phyloP scores from a whole-genome alignment of 2,329 filamentous ascomycete species.

The Didymella keratinophila region DNA sequence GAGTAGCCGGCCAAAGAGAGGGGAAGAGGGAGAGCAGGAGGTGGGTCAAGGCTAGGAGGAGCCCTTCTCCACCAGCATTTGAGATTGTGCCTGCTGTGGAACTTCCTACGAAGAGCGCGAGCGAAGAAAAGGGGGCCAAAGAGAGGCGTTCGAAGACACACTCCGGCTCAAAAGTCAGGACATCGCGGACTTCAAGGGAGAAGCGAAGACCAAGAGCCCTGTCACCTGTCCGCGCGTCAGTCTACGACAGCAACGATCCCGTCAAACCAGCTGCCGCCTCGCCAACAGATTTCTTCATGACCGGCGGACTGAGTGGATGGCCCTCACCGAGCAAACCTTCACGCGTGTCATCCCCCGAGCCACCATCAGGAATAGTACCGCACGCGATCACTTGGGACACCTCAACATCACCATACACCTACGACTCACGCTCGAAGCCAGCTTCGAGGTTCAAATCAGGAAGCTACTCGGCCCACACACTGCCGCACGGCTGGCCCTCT shows the following conservation, averaged over 20 bases:
- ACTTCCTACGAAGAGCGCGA: background rate
- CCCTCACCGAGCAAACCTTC: constrained; percentile 12
- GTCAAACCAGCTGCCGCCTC: constrained; percentile 5
- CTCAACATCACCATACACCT: background rate
- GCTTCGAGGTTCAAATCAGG: background rate
- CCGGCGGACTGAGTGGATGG: constrained; percentile 27
- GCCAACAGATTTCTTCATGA: constrained; percentile 36
- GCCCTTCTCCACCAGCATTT: background rate
- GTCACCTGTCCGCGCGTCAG: constrained; percentile 21
- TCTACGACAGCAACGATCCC: constrained; percentile 5
- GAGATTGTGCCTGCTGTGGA: background rate
- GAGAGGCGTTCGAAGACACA: background rate
- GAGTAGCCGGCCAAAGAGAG: constrained; percentile 1
- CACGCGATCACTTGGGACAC: constrained; percentile 10
- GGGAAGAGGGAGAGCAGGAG: background rate
- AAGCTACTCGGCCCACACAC: background rate
- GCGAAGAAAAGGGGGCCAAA: background rate
- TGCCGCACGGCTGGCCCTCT: background rate
- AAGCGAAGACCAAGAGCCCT: constrained; percentile 11
- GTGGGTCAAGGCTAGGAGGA: background rate
- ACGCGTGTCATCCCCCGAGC: background rate
- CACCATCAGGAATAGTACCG: constrained; percentile 1
- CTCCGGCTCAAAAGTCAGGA: background rate
- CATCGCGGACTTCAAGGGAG: background rate
- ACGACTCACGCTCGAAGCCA: background rate